phyloP scores from a whole-genome alignment of 768 basidiomycete genomes.

The Boletus reticulatus region DNA sequence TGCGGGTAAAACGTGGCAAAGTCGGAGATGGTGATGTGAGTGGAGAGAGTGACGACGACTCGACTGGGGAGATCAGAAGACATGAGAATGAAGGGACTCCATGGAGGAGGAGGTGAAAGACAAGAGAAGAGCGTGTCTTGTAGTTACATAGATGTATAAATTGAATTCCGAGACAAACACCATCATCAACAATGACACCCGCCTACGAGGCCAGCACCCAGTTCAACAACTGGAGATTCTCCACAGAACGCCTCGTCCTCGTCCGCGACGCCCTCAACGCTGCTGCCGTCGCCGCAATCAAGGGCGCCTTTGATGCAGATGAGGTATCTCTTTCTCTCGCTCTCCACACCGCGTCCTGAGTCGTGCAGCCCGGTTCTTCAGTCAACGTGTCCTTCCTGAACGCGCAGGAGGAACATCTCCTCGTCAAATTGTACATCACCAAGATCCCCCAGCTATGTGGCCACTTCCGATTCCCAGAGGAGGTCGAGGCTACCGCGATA shows the following conservation, averaged over 20 bases:
- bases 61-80: background rate
- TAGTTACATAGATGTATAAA: no score
- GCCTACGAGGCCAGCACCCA: slow-evolving; percentile 80
- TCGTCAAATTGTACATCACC: slow-evolving; percentile 86
- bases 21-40: background rate
- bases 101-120: background rate
- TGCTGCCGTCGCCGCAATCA: slow-evolving; percentile 75
- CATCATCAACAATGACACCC: background rate
- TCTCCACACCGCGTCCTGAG: background rate
- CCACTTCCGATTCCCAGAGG: slow-evolving; percentile 84
- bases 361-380: slow-evolving; percentile 70
- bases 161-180: background rate
- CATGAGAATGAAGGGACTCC: background rate
- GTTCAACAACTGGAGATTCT: slow-evolving; percentile 88
- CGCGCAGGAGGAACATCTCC: slow-evolving; percentile 83
- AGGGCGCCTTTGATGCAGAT: slow-evolving; percentile 72
- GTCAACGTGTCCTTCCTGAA: slow-evolving; percentile 59
- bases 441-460: slow-evolving; percentile 86
- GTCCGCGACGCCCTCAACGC: slow-evolving; percentile 69
- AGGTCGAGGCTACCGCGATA: slow-evolving; percentile 90
- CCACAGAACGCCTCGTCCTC: slow-evolving; percentile 56
- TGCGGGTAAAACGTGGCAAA: background rate
- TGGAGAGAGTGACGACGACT: background rate
- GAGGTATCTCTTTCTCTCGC: slow-evolving; percentile 49
- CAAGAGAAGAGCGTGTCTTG: no score